Base-by-base conservation (phyloP, 345 rosid genomes). In the Populus euphratica region DNA sequence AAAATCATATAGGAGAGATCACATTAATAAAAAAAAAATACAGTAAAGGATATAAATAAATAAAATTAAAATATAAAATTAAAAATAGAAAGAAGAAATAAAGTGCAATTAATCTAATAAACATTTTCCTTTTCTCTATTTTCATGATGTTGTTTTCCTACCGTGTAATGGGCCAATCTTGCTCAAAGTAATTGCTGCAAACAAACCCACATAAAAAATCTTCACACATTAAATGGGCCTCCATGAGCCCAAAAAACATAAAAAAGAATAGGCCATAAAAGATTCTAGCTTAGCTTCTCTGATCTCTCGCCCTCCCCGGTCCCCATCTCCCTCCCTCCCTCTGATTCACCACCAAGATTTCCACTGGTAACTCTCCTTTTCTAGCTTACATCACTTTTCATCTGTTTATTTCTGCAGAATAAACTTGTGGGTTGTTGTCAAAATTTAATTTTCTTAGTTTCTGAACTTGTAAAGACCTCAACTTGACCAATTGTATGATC, bases 1-100 rank as follows among this genome's bases (percentile, higher is more conserved):
- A 41, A 41, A 41, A 41, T 41, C 11, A 41, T 9, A 41, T 10
- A 0, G 3, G 2, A 41, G 44, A 41, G 1, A 41, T 41, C 13
- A 10, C 0, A 10, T 41, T 41, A 2, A 41, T 41, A 41, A 41
- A 41, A 41, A 41, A 41, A 9, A 41, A 10, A 2, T 41, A 41
- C 1, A 41, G 0, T 10, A 41, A 41, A 41, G 0, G 2, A 41
- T 0, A 2, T 41, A 10, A 41, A 41, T 0, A 41, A 41, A 41
- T 38, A 41, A 41, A 10, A 41, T 36, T 10, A 33, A 33, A 5
- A 33, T 33, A 33, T 4, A 5, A 33, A 5, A 33, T 33, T 33
- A 33, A 33, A 10, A 41, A 41, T 38, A 41, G 10, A 14, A 41
- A 41, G 2, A 41, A 41, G 12, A 41, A 41, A 41, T 41, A 10